Evolutionary conservation across 2,329 filamentous ascomycete species (phyloP).

Genomic region (Sarocladium oryzae): DNA sequence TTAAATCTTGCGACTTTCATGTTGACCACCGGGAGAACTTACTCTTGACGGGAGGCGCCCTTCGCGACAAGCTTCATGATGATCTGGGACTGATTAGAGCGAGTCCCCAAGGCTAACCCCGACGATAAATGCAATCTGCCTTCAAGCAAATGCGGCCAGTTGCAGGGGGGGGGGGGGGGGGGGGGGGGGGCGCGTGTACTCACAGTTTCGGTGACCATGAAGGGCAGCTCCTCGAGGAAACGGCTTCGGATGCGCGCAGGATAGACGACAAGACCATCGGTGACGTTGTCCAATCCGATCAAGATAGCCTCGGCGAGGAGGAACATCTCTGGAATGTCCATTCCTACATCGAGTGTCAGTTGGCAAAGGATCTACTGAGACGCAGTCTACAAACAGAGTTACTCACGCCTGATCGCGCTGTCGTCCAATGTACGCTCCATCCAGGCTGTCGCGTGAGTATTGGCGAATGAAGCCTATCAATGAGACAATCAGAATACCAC

Average conservation of each 20-base stretch:
- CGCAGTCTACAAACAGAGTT: no score
- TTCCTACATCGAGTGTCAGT: constrained; percentile 43
- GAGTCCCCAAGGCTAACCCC: no score
- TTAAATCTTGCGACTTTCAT: no score
- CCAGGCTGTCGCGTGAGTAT: constrained; percentile 25
- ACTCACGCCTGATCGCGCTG: constrained; percentile 41
- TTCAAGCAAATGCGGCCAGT: no score
- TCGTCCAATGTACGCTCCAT: constrained; percentile 74
- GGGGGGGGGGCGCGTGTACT: no score
- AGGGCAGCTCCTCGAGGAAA: constrained; percentile 72
- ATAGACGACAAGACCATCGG: constrained; percentile 69
- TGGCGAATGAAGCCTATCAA: constrained; percentile 22
- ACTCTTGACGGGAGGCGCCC: constrained; percentile 68
- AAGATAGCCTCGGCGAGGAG: constrained; percentile 63
- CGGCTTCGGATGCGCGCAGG: constrained; percentile 62
- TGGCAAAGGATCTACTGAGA: no score
- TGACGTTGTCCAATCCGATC: constrained; percentile 62
- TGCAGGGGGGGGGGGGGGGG: no score
- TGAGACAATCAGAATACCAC: no score
- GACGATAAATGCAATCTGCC: no score
- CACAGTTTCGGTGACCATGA: constrained; percentile 65
- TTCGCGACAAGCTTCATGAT: constrained; percentile 72
- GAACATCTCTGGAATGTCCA: constrained; percentile 60
- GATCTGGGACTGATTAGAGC: no score
- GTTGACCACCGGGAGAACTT: no score